phyloP scores from a whole-genome alignment of 129 eudicot species.

The Centaurea solstitialis region DNA sequence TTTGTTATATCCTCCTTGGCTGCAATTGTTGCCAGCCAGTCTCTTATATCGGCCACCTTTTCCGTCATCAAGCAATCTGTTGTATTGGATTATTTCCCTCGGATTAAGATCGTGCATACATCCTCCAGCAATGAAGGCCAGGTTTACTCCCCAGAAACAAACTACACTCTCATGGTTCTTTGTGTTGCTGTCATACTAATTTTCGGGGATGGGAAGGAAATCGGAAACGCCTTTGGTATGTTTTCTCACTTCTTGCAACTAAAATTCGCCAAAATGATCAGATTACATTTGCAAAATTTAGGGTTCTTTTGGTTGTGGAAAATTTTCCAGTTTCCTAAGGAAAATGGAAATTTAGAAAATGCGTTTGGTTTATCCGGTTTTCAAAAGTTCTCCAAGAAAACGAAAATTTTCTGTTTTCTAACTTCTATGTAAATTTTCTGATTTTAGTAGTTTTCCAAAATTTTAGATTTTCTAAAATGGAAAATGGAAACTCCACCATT shows the following conservation, averaged over 20 bases:
- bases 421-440: too few relatives aligned
- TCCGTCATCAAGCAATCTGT: slow-evolving; percentile 70
- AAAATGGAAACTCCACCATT: too few relatives aligned
- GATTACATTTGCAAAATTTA: neutral
- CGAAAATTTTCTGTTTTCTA: too few relatives aligned
- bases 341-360: too few relatives aligned
- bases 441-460: too few relatives aligned
- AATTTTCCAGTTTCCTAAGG: too few relatives aligned
- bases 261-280: neutral
- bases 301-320: too few relatives aligned
- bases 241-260: neutral
- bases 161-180: slow-evolving; percentile 65
- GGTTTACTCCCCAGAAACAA: slow-evolving; percentile 76
- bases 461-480: too few relatives aligned
- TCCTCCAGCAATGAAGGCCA: slow-evolving; percentile 72
- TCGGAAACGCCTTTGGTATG: slow-evolving; percentile 78
- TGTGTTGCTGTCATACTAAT: slow-evolving; percentile 69
- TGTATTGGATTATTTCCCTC: slow-evolving; percentile 70
- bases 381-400: too few relatives aligned
- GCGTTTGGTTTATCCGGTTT: too few relatives aligned
- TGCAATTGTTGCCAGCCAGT: slow-evolving; percentile 73
- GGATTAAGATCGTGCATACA: slow-evolving; percentile 71
- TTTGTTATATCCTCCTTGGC: slow-evolving; percentile 63
- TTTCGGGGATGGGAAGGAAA: slow-evolving; percentile 63
- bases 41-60: slow-evolving; percentile 74